A percentile compares a stretch with the other conserved stretches of the same genome.
These are phyloP conservation scores for Exsudoporus frostii DNA, from an alignment of 768 basidiomycete species.

Conservation along the genomic window DNA sequence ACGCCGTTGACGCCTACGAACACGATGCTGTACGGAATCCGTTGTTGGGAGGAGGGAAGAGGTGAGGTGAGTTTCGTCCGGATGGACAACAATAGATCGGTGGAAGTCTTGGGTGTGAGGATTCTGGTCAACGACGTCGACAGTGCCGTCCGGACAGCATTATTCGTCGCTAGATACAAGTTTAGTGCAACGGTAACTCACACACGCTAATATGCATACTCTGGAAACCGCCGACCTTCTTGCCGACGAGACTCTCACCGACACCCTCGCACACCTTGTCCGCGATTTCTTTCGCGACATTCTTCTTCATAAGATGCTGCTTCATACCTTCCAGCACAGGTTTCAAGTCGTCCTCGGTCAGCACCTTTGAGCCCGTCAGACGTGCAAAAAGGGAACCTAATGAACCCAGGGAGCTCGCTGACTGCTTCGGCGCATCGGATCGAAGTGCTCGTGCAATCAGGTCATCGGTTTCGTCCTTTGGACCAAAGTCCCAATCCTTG, in stretches of 20 bases:
- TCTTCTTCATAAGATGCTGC: slow-evolving; percentile 97
- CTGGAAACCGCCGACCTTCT: slow-evolving; percentile 86
- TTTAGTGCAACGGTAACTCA: not conserved
- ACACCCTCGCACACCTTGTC: slow-evolving; percentile 94
- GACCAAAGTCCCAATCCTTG: slow-evolving; percentile 79
- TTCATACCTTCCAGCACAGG: slow-evolving; percentile 94
- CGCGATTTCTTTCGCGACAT: slow-evolving; percentile 93
- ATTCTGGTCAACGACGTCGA: slow-evolving; percentile 88
- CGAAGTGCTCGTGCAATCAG: slow-evolving; percentile 60
- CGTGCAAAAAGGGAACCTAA: slow-evolving; percentile 81
- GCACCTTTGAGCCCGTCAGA: slow-evolving; percentile 78
- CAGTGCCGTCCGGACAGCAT: slow-evolving; percentile 79
- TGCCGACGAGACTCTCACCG: slow-evolving; percentile 85
- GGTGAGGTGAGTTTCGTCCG: slow-evolving; percentile 80
- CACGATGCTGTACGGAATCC: slow-evolving; percentile 86
- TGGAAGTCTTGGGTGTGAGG: slow-evolving; percentile 93
- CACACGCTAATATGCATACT: slow-evolving; percentile 45
- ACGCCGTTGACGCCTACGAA: slow-evolving; percentile 99
- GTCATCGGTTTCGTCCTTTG: slow-evolving; percentile 43
- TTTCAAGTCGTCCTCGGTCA: slow-evolving; percentile 78
- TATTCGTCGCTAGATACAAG: slow-evolving; percentile 62
- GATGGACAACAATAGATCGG: slow-evolving; percentile 93
- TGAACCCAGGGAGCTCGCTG: slow-evolving; percentile 52
- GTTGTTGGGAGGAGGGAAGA: slow-evolving; percentile 69
- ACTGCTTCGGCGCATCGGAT: slow-evolving; percentile 35